Percentiles rank a stretch among this genome's conserved stretches.
phyloP scores from a whole-genome alignment of 1,139 yeast genomes.

The Lizanozyma gosingica region DNA sequence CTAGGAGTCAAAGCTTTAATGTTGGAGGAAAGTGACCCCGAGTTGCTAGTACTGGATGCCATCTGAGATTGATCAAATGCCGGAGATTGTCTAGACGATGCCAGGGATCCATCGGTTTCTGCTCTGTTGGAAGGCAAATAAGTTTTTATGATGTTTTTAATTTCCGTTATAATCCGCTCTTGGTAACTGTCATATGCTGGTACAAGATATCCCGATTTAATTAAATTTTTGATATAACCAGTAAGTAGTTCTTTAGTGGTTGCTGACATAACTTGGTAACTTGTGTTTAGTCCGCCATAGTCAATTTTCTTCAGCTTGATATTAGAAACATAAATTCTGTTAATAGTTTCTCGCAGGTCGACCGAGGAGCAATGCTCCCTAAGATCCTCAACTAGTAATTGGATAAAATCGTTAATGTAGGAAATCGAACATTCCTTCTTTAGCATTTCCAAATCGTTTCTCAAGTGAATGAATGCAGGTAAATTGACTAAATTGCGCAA shows the following conservation, averaged over 20 bases:
- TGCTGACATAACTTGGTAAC: conserved; percentile 27
- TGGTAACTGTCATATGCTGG: conserved; percentile 61
- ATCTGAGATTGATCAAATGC: conserved; percentile 4
- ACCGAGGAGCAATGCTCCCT: conserved; percentile 45
- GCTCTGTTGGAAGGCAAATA: conserved; percentile 40
- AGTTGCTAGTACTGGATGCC: conserved; percentile 2
- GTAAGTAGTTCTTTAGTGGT: conserved; percentile 31
- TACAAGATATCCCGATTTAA: conserved; percentile 54
- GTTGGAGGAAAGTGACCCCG: background rate
- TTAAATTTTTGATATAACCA: conserved; percentile 44
- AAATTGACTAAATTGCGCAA: conserved; percentile 44
- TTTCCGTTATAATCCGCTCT: conserved; percentile 57
- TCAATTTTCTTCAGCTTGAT: conserved; percentile 17
- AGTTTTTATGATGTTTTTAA: conserved; percentile 61
- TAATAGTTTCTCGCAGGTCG: conserved; percentile 40
- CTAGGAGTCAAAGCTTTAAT: conserved; percentile 45
- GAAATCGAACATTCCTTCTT: conserved; percentile 57
- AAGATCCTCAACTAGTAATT: conserved; percentile 51
- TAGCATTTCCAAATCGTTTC: conserved; percentile 41
- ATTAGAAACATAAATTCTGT: conserved; percentile 32
- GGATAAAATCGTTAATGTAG: conserved; percentile 49
- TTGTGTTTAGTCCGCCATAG: conserved; percentile 1
- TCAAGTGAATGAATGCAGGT: conserved; percentile 51
- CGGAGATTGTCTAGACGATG: conserved; percentile 25
- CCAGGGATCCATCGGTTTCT: conserved; percentile 13